A percentile compares a stretch with the other conserved stretches of the same genome.
Evolutionary conservation across 805 yeast species (phyloP).

Genomic region (Metschnikowia henanensis): DNA sequence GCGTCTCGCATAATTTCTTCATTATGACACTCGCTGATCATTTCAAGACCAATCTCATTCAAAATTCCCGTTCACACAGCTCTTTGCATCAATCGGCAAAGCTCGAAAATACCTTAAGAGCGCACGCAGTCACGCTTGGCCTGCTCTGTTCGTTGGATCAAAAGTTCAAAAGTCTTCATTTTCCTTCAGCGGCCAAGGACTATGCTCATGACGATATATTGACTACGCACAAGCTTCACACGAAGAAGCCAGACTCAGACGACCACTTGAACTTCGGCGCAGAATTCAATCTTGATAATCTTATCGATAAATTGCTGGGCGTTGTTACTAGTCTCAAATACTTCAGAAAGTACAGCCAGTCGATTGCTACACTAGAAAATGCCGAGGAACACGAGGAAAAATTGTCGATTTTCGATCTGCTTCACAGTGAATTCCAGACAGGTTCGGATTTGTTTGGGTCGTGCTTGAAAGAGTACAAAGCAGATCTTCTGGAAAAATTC

Average conservation of each 20-base stretch:
- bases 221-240: background rate
- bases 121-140: conserved; percentile 24
- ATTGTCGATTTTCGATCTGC: conserved; percentile 35
- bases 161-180: conserved; percentile 22
- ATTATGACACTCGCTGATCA: conserved; percentile 27
- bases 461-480: conserved; percentile 27
- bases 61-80: too few relatives aligned
- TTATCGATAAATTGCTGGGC: conserved; percentile 32
- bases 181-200: conserved; percentile 11
- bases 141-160: conserved; percentile 27
- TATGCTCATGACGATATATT: conserved; percentile 18
- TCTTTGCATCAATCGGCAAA: too few relatives aligned
- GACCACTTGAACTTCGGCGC: conserved; percentile 10
- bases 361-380: conserved; percentile 25
- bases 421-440: conserved; percentile 29
- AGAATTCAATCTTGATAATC: conserved; percentile 22
- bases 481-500: conserved; percentile 10
- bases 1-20: conserved; percentile 30
- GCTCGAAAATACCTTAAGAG: too few relatives aligned
- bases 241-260: background rate
- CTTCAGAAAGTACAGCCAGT: conserved; percentile 38
- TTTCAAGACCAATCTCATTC: too few relatives aligned
- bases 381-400: conserved; percentile 38
- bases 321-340: conserved; percentile 36
- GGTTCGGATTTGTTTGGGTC: conserved; percentile 32